phyloP scores from a whole-genome alignment of 208 protist species.

The Entamoeba moshkovskii region DNA sequence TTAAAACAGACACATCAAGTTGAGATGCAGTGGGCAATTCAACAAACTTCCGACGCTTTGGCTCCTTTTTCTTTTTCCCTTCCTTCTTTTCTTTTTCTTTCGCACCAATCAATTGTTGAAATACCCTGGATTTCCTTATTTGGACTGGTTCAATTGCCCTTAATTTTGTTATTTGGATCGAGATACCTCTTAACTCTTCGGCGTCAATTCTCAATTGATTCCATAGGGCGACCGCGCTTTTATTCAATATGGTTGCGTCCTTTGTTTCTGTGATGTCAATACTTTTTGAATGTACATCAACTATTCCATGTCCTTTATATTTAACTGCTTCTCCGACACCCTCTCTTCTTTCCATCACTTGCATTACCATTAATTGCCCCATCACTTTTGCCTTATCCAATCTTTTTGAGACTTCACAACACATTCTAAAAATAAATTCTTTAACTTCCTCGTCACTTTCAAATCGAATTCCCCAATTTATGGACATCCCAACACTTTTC shows the following conservation, averaged over 20 bases:
- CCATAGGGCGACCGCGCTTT: not conserved
- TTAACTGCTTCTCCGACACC: not conserved
- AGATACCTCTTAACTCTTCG: not conserved
- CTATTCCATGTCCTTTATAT: not conserved
- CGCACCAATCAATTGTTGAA: not conserved
- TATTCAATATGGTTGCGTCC: not conserved
- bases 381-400: not conserved
- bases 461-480: not conserved
- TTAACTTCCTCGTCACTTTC: not conserved
- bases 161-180: not conserved
- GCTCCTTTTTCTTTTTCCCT: not conserved
- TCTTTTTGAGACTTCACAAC: not conserved
- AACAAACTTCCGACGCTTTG: not conserved
- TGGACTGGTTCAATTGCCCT: not conserved
- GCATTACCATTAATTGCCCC: not conserved
- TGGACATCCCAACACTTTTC: not conserved
- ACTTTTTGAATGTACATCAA: not conserved
- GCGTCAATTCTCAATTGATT: not conserved
- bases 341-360: not conserved
- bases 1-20: not conserved
- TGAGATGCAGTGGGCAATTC: not conserved
- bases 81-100: not conserved
- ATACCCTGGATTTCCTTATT: not conserved
- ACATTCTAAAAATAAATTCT: not conserved
- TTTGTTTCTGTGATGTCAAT: not conserved